phyloP scores from a whole-genome alignment of 2,329 filamentous ascomycete genomes.

The Daldinia sp. region DNA sequence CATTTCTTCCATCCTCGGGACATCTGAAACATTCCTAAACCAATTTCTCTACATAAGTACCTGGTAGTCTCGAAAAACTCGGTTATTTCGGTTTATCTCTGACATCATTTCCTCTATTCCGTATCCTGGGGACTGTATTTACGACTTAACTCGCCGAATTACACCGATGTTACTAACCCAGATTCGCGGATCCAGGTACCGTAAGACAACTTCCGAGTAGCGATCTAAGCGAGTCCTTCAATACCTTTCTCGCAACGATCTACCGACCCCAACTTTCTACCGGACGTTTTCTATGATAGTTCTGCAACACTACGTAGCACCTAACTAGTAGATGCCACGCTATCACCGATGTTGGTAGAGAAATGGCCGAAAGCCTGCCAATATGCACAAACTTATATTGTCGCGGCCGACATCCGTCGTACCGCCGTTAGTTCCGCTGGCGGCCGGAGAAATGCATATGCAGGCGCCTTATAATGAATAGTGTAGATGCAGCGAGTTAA shows the following conservation, averaged over 20 bases:
- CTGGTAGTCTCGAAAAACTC: constrained; percentile 1
- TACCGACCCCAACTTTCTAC: neutral
- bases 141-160: neutral
- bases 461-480: constrained; percentile 22
- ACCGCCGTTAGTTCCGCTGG: constrained; percentile 9
- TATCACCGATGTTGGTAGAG: neutral
- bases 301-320: constrained; percentile 5
- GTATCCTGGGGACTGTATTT: neutral
- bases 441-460: constrained; percentile 26
- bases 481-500: constrained; percentile 8
- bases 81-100: constrained; percentile 23
- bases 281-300: neutral
- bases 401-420: constrained; percentile 11
- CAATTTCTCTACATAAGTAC: constrained; percentile 3
- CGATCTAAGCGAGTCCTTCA: constrained; percentile 5
- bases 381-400: constrained; percentile 11
- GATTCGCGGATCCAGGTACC: constrained; percentile 8
- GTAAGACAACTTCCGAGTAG: neutral
- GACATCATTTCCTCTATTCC: constrained; percentile 4
- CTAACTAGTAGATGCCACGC: constrained; percentile 4
- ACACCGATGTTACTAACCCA: neutral
- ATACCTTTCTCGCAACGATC: neutral
- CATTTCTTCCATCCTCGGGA: constrained; percentile 10
- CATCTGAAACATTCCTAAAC: constrained; percentile 27
- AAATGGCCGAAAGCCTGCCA: constrained; percentile 9